These are phyloP conservation scores for Stachybotrys echinatus DNA, from an alignment of 2,329 filamentous ascomycete species.

Conservation along the genomic window DNA sequence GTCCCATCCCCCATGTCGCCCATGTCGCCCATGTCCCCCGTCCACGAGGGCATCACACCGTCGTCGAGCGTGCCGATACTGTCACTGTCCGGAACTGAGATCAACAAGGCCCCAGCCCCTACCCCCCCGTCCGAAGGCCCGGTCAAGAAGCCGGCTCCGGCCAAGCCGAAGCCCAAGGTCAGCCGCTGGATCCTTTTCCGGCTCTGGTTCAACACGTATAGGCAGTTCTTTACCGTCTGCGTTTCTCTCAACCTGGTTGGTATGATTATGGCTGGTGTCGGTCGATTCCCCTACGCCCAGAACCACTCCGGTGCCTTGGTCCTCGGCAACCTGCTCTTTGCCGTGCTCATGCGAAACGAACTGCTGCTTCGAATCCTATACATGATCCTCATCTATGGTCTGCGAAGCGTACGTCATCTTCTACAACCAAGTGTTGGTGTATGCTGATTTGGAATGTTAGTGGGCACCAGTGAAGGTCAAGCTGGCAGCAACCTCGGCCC, in stretches of 20 bases:
- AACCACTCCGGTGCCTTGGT: conserved; percentile 31
- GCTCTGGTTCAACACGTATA: conserved; percentile 36
- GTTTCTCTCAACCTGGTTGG: conserved; percentile 27
- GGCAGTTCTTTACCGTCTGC: conserved; percentile 32
- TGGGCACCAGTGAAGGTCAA: conserved; percentile 32
- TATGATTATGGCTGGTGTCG: conserved; percentile 25
- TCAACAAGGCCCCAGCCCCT: background rate
- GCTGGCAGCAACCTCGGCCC: conserved; percentile 25
- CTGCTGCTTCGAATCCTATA: conserved; percentile 31
- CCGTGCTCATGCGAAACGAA: conserved; percentile 33
- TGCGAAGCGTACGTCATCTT: conserved; percentile 22
- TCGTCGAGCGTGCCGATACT: background rate
- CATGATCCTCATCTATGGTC: conserved; percentile 28
- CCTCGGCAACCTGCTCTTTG: conserved; percentile 31
- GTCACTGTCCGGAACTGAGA: background rate
- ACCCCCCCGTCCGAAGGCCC: background rate
- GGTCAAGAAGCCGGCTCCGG: background rate
- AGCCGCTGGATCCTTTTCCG: conserved; percentile 27
- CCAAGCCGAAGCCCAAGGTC: conserved; percentile 14
- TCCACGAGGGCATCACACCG: conserved; percentile 15
- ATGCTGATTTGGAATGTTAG: conserved; percentile 12
- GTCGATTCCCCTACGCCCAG: conserved; percentile 28
- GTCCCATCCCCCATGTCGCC: conserved; percentile 21
- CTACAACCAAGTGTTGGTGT: too few species aligned
- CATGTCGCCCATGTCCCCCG: conserved; percentile 21